These are phyloP conservation scores for Rhododendron griersonianum DNA, from an alignment of 148 eudicot species.

Conservation along the genomic window DNA sequence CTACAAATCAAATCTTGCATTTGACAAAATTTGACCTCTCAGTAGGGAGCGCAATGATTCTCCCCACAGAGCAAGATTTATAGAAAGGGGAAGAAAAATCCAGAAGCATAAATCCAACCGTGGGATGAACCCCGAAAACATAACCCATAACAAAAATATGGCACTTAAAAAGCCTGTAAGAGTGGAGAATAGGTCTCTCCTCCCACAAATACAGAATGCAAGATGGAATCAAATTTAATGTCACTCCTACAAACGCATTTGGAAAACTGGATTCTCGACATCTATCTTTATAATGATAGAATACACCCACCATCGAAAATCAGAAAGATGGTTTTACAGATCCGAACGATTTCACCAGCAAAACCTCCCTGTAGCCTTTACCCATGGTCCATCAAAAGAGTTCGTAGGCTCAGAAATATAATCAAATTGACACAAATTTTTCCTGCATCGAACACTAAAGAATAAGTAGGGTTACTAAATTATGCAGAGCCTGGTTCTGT, in stretches of 20 bases:
- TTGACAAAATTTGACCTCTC: neutral
- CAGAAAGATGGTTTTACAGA: neutral
- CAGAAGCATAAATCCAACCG: neutral
- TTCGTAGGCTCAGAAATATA: neutral
- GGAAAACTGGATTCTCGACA: conserved; percentile 4
- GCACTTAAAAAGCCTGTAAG: neutral
- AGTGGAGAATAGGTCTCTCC: neutral
- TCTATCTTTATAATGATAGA: neutral
- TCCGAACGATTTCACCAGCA: conserved; percentile 4
- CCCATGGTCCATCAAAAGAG: conserved; percentile 4
- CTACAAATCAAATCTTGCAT: neutral
- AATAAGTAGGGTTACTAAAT: neutral
- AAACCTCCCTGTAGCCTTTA: conserved; percentile 3
- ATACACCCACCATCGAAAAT: neutral
- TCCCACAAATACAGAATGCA: neutral
- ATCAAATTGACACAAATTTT: neutral
- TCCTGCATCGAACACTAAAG: neutral
- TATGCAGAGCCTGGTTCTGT: conserved; percentile 15
- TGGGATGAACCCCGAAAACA: neutral
- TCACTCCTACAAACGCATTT: neutral
- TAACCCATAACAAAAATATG: neutral
- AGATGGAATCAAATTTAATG: neutral
- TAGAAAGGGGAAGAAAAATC: neutral
- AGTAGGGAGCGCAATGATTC: too few relatives aligned
- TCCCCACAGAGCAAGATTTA: neutral